phyloP scores from a whole-genome alignment of 257 asterid species.

The Solanum sparsipilum region DNA sequence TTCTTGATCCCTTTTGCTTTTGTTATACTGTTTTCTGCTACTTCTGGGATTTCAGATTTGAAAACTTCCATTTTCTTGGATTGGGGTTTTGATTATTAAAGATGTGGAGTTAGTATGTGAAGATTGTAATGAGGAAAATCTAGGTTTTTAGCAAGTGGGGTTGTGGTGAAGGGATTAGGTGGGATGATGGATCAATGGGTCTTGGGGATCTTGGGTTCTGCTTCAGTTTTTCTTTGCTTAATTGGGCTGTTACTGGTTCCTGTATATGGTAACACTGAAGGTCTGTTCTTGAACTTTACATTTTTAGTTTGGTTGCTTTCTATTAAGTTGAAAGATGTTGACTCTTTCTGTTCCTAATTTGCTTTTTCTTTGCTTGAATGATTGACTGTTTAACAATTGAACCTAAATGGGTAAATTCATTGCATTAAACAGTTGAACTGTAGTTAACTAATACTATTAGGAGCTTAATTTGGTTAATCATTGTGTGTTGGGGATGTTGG shows the following conservation, averaged over 20 bases:
- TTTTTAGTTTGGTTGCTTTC: constrained; percentile 1
- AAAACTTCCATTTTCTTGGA: neutral
- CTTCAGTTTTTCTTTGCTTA: constrained; percentile 22
- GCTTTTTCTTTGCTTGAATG: neutral
- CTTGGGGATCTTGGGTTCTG: constrained; percentile 33
- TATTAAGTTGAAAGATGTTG: neutral
- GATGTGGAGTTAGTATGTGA: constrained; percentile 1
- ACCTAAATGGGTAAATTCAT: neutral
- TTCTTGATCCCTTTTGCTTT: constrained; percentile 2
- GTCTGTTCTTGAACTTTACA: constrained; percentile 17
- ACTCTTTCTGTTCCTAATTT: neutral
- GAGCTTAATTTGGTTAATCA: neutral
- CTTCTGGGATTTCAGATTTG: neutral
- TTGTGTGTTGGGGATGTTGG: neutral
- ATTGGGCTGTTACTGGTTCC: constrained; percentile 31
- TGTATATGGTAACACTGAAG: constrained; percentile 75
- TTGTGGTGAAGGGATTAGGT: constrained; percentile 16
- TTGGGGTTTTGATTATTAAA: constrained; percentile 1
- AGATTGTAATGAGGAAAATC: constrained; percentile 3
- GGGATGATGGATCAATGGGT: constrained; percentile 49
- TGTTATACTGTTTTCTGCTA: neutral
- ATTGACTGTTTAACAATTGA: neutral
- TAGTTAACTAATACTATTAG: neutral
- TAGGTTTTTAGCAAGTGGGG: constrained; percentile 1
- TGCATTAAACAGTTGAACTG: neutral